These are phyloP conservation scores for Diddensiella caesifluorescens DNA, from an alignment of 805 yeast genomes.

Conservation along the genomic window DNA sequence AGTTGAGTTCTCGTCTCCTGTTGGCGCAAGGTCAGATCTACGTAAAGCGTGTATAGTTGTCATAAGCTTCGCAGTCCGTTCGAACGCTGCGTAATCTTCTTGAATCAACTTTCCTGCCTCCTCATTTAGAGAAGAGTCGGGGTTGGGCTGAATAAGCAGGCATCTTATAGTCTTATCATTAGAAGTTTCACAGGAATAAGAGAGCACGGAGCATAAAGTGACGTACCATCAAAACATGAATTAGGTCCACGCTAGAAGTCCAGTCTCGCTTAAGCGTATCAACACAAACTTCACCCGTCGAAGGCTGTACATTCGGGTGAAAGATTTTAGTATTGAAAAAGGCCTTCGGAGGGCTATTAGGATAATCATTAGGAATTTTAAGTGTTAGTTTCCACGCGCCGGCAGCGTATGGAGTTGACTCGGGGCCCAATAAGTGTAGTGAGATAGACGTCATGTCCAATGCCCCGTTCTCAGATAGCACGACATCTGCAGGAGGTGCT, in stretches of 20 bases:
- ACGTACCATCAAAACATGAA: slow-evolving; percentile 23
- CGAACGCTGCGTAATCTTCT: slow-evolving; percentile 27
- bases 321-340: slow-evolving; percentile 32
- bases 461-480: slow-evolving; percentile 4
- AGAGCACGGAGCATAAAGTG: not conserved
- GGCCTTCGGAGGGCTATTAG: slow-evolving; percentile 42
- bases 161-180: slow-evolving; percentile 26
- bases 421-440: slow-evolving; percentile 31
- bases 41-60: slow-evolving; percentile 28
- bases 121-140: slow-evolving; percentile 30
- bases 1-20: not conserved
- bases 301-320: slow-evolving; percentile 31
- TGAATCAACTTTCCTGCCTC: slow-evolving; percentile 30
- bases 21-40: slow-evolving; percentile 1
- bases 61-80: slow-evolving; percentile 27
- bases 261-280: slow-evolving; percentile 32
- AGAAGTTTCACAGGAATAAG: not conserved
- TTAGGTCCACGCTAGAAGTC: slow-evolving; percentile 25
- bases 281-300: slow-evolving; percentile 31
- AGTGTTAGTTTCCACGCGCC: slow-evolving; percentile 45
- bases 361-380: slow-evolving; percentile 36
- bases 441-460: slow-evolving; percentile 5
- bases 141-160: slow-evolving; percentile 30
- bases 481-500: slow-evolving; percentile 14
- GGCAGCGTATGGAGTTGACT: slow-evolving; percentile 39